Evolutionary conservation across 2,329 filamentous ascomycete genomes (phyloP).

Genomic region (Karstenula rhodostoma): DNA sequence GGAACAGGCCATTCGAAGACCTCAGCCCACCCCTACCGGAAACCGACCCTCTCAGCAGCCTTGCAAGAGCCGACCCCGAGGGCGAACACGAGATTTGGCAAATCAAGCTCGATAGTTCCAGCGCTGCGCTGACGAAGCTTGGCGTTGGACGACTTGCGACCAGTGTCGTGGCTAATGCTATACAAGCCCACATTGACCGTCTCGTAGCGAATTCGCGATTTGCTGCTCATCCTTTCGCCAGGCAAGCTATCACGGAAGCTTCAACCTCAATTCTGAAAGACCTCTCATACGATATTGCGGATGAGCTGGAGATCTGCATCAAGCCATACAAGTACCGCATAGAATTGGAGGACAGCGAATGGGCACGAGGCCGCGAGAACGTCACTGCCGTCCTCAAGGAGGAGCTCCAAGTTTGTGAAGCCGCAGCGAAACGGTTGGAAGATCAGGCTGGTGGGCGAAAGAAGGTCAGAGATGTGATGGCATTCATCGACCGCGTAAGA

Average conservation of each 20-base stretch:
- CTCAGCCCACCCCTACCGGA: conserved; percentile 73
- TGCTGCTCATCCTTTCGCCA: conserved; percentile 86
- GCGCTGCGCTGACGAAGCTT: conserved; percentile 88
- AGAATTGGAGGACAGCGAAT: conserved; percentile 90
- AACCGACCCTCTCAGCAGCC: conserved; percentile 74
- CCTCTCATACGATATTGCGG: conserved; percentile 93
- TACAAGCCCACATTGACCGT: conserved; percentile 82
- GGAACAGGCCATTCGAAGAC: conserved; percentile 94
- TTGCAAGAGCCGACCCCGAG: conserved; percentile 80
- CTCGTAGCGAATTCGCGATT: conserved; percentile 86
- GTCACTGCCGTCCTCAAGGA: conserved; percentile 82
- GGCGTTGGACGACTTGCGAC: conserved; percentile 93
- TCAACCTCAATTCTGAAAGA: conserved; percentile 91
- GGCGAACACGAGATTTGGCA: conserved; percentile 86
- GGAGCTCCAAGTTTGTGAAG: conserved; percentile 84
- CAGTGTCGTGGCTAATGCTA: conserved; percentile 85
- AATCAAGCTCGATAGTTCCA: conserved; percentile 90
- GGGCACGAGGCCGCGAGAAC: conserved; percentile 84
- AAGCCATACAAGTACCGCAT: conserved; percentile 99
- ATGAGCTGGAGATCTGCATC: conserved; percentile 98
- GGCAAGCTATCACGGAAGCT: conserved; percentile 90
- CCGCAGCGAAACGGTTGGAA: conserved; percentile 78
- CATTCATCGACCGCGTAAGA: conserved; percentile 88
- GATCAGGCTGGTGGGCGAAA: conserved; percentile 78
- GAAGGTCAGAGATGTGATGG: conserved; percentile 88